Evolutionary conservation across 352 stramenopile species (phyloP), one percentile per base, ranked within the genome.

Genomic region (Phytophthora macrochlamydospora): DNA sequence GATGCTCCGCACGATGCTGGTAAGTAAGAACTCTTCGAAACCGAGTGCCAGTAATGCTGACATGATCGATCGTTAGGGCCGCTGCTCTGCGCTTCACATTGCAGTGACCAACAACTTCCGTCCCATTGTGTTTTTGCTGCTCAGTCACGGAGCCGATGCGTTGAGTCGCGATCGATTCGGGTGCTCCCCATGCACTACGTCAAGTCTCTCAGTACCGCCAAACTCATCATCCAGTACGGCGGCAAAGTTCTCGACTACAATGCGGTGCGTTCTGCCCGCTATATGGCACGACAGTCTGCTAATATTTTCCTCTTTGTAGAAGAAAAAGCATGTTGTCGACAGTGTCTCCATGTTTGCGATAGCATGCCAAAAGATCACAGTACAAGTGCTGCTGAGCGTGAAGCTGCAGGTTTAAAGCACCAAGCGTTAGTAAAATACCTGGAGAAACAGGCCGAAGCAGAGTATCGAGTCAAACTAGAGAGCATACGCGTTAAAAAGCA

Each of bases 101-200:
- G 85, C 83, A 11, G 83, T 92, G 18, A 65, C 70, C 1, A 81
- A 79, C 32, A 87, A 84, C 53, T 72, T 85, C 28, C 81, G 85
- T 9, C 64, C 80, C 1, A 70, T 92, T 11, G 82, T 76, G 1
- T 93, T 93, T 49, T 58, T 88, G n/a, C 56, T 93, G 13, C 71
- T 93, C 24, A 91, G 79, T 30, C 71, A 92, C 33, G 85, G 83
- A 0, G 81, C 85, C 11, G 81, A 93, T 12, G 71, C 75, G 0
- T 73, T 71, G 2, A 73, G 74, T 40, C 72, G 78, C 0, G 81
- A 93, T 65, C 82, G 82, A 4, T 92, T 90, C 67, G 76, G 73
- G 4, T 87, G 72, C 3, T 83, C 85, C 0, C 81, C 85, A 71
- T 93, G 69, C 83, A 93, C 56, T 93, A 92, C 43, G 83, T 79